Base-by-base conservation (phyloP, 129 eudicot species). In the Chrysanthemum makinoi region DNA sequence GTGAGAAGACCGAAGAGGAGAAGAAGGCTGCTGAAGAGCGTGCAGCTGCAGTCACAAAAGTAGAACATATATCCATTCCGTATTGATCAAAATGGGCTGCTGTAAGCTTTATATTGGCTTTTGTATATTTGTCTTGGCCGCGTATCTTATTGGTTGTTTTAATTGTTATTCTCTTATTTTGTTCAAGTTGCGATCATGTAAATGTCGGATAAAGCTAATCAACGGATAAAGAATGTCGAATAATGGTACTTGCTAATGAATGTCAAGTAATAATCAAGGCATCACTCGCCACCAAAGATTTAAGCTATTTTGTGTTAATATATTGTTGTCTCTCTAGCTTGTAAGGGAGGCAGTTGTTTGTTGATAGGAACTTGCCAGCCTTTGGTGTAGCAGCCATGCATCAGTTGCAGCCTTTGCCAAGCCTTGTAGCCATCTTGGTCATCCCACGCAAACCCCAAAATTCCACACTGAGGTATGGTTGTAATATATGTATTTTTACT, bases 291-390 rank as follows among this genome's bases (percentile, higher is more conserved):
- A n/a, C n/a, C n/a, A n/a, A n/a, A 70, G 18, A 58, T 35, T 55
- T 61, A 20, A 18, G 73, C 26, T 9, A 47, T 51, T 10, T 51
- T 71, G 52, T 54, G 59, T 62, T 57, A 44, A 47, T 73, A 19
- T 59, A 35, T 70, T 75, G 65, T 59, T 64, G 43, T 59, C 16
- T 51, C 35, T 65, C 3, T 8, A 11, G 4, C 5, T 24, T 60
- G 19, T 50, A 1, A 12, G 81, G 83, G 97, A 94, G 88, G 78
- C 88, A 84, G 77, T 84, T 86, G 55, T 83, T 86, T 80, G 86
- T 89, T 56, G 96, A 89, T 62, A 86, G 93, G 17, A 85, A 88
- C 77, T 82, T 94, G 22, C 89, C 93, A 52, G 95, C 96, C 72
- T 67, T 88, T 39, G 86, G 30, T 26, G 30, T 26, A 26, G 30